These are phyloP conservation scores for Zea mays DNA, from an alignment of 176 grass and related monocot species.

Conservation along the genomic window DNA sequence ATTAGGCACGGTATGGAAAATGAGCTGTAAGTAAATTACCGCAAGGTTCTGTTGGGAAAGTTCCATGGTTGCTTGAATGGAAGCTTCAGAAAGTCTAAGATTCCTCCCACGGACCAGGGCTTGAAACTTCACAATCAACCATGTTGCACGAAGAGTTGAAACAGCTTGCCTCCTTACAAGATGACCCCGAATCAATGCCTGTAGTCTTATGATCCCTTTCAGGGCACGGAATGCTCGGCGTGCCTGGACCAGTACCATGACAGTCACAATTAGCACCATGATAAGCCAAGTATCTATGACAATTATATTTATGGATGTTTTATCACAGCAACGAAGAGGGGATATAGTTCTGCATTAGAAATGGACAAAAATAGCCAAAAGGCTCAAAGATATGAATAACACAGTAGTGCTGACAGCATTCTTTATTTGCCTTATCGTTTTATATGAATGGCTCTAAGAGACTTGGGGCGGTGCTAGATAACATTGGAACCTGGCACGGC, in stretches of 20 bases:
- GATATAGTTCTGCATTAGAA: not conserved
- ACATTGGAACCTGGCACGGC: not conserved
- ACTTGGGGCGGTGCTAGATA: not conserved
- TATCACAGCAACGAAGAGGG: not conserved
- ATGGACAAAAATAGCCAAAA: not conserved
- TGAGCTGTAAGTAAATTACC: constrained; percentile 31
- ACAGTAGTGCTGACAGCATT: not conserved
- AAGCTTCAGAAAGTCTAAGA: constrained; percentile 46
- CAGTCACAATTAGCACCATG: constrained; percentile 3
- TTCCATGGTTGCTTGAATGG: constrained; percentile 33
- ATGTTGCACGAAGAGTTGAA: constrained; percentile 69
- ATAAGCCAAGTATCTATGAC: not conserved
- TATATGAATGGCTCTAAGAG: not conserved
- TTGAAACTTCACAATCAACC: constrained; percentile 82
- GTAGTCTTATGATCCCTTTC: constrained; percentile 83
- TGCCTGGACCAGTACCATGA: constrained; percentile 49
- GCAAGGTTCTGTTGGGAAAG: constrained; percentile 32
- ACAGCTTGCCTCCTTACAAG: constrained; percentile 90
- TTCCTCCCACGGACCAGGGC: constrained; percentile 64
- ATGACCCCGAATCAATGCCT: constrained; percentile 80
- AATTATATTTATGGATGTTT: not conserved
- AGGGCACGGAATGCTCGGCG: constrained; percentile 70
- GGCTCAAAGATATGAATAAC: not conserved
- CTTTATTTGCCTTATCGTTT: not conserved
- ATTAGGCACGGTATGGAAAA: not conserved